Evolutionary conservation across 805 yeast species (phyloP), one percentile per base, ranked within the genome.

Genomic region (Suhomyces sp.): DNA sequence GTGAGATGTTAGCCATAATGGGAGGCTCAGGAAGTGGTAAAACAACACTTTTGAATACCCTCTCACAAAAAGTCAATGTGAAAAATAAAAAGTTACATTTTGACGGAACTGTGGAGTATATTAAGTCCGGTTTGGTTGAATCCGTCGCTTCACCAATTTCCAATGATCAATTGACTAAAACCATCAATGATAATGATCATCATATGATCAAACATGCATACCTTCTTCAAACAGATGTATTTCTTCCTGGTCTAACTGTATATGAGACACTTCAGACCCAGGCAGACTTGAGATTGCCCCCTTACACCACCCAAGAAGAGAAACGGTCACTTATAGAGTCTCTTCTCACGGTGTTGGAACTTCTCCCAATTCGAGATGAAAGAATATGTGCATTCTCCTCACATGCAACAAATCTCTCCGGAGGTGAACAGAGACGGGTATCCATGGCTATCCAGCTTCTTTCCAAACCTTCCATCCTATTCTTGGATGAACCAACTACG

Each of bases 21-120:
- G 96, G 95, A 2, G 91, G 95, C 0, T 82, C 90, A 0, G 95
- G 95, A 0, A 78, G 88, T 3, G 95, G 95, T 3, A 87, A 88
- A 51, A 87, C 95, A 0, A 84, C 95, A 0, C 54, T 87, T 28
- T 62, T 87, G 15, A 87, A 87, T 51, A 76, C 77, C 0, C 54
- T 83, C 31, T 79, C 87, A 0, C 72, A 76, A 29, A 56, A 83
- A 43, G 63, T 72, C 13, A 65, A 56, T 33, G 46, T 68, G 0
- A 54, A 63, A 7, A 61, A 71, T 9, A 56, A 65, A 19, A 67
- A 66, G 7, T 55, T 78, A 42, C 43, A 38, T 2, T 66, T 72
- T 38, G 49, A 54, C 3, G 83, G 83, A 1, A 42, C 57, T 16
- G 58, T 77, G 11, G 51, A 64, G 8, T 72, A 63, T 29, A 12